phyloP scores from a whole-genome alignment of 768 basidiomycete species.

The Tylopilus rubrobrunneus region DNA sequence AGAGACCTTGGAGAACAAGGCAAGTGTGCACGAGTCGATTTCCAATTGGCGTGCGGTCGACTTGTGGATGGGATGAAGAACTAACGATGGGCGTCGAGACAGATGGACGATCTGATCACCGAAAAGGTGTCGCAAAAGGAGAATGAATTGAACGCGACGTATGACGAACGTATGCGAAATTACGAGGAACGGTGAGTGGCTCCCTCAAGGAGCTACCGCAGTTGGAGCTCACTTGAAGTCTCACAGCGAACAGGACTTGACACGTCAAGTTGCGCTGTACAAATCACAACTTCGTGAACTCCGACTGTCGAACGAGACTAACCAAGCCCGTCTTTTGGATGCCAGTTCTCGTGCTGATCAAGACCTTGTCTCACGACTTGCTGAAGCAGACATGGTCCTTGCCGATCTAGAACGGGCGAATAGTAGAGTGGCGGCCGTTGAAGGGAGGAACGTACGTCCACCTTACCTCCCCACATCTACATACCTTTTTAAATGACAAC shows the following conservation, averaged over 20 bases:
- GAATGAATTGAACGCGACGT: conserved; percentile 94
- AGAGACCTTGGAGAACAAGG: conserved; percentile 83
- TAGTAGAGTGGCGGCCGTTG: conserved; percentile 85
- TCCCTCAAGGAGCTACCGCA: not conserved
- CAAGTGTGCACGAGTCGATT: conserved; percentile 25
- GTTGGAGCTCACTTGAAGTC: not conserved
- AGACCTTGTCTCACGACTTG: conserved; percentile 84
- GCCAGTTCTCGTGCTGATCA: conserved; percentile 93
- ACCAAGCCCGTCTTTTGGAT: conserved; percentile 88
- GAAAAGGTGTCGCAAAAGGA: conserved; percentile 91
- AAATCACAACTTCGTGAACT: conserved; percentile 89
- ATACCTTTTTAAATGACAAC: not conserved
- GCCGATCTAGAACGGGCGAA: conserved; percentile 96
- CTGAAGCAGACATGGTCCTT: conserved; percentile 92
- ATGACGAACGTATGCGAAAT: conserved; percentile 93
- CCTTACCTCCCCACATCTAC: not conserved
- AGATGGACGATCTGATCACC: conserved; percentile 94
- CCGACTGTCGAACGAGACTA: conserved; percentile 86
- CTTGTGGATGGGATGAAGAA: not conserved
- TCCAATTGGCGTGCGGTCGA: not conserved
- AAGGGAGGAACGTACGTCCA: conserved; percentile 78
- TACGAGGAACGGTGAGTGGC: conserved; percentile 84
- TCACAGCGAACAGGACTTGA: conserved; percentile 86
- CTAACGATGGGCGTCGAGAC: conserved; percentile 2
- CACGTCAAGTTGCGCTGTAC: conserved; percentile 84